Percentiles rank a stretch among this genome's conserved stretches.
Conservation (phyloP, 208 protist genomes). For the Trypanosoma cruzi region DNA sequence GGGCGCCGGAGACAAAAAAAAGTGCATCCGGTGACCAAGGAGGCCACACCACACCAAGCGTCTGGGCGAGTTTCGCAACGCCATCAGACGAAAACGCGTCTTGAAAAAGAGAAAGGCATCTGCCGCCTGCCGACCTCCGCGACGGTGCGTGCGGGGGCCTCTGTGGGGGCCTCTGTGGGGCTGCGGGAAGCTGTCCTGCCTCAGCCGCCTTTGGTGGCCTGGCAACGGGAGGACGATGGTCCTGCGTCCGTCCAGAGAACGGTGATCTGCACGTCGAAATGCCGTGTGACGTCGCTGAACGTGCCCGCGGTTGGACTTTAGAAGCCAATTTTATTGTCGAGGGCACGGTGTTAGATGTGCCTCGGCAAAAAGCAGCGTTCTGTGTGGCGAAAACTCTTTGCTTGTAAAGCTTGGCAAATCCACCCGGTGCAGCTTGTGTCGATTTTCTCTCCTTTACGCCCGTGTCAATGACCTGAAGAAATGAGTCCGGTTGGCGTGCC, state of each 20-base stretch:
- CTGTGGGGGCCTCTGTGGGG: neutral
- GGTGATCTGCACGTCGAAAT: neutral
- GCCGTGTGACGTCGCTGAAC: neutral
- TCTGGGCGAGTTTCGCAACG: slow-evolving; percentile 37
- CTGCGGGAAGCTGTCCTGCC: neutral
- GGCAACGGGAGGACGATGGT: neutral
- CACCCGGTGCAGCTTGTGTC: neutral
- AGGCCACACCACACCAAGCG: slow-evolving; percentile 70
- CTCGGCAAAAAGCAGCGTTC: neutral
- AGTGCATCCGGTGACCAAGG: slow-evolving; percentile 34
- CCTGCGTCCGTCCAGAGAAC: neutral
- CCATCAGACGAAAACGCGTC: slow-evolving; percentile 10
- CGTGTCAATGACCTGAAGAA: neutral
- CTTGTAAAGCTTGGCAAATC: neutral
- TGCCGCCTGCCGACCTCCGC: neutral
- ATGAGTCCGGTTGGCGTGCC: slow-evolving; percentile 20
- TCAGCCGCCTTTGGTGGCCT: neutral
- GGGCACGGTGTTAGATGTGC: neutral
- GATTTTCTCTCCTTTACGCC: neutral
- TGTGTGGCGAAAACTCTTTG: neutral
- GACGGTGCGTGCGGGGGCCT: neutral
- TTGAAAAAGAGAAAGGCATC: neutral
- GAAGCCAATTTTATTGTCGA: neutral
- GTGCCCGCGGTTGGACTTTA: neutral
- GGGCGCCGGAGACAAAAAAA: slow-evolving; percentile 58